These are phyloP conservation scores for Malassezia restricta DNA, from an alignment of 1,284 basidiomycete genomes.

Conservation along the genomic window DNA sequence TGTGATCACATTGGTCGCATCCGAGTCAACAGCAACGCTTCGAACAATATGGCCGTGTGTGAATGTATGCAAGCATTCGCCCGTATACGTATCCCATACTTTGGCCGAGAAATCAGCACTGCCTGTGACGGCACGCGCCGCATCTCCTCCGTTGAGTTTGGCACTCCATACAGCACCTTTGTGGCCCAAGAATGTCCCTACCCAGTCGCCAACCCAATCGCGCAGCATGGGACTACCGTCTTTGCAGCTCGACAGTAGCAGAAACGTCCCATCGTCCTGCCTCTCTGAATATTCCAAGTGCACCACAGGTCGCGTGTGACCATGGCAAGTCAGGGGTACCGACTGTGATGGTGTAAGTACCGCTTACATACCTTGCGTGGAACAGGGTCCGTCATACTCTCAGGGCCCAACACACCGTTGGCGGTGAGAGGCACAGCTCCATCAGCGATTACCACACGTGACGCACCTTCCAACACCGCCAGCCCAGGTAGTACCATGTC, in stretches of 20 bases:
- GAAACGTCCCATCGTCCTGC: slow-evolving; percentile 51
- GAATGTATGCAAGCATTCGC: slow-evolving; percentile 75
- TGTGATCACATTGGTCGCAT: slow-evolving; percentile 61
- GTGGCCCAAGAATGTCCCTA: slow-evolving; percentile 93
- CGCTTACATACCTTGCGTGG: background rate
- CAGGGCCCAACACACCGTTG: too few species aligned
- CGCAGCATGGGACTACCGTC: slow-evolving; percentile 44
- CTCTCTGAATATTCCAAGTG: slow-evolving; percentile 81
- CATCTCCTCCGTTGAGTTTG: slow-evolving; percentile 63
- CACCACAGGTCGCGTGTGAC: slow-evolving; percentile 65
- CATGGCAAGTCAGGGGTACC: slow-evolving; percentile 50
- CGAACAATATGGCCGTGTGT: slow-evolving; percentile 96
- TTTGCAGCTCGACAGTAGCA: slow-evolving; percentile 42
- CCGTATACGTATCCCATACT: slow-evolving; percentile 92
- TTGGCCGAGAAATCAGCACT: slow-evolving; percentile 97
- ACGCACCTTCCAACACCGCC: too few species aligned
- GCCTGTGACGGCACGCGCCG: slow-evolving; percentile 69
- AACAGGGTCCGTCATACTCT: background rate
- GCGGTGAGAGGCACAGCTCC: background rate
- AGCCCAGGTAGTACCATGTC: too few species aligned
- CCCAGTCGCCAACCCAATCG: slow-evolving; percentile 72
- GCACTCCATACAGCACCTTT: slow-evolving; percentile 98
- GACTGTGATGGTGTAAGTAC: slow-evolving; percentile 16
- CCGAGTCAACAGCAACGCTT: slow-evolving; percentile 70
- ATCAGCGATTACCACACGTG: too few species aligned